Evolutionary conservation across 805 yeast genomes (phyloP), one percentile per base, ranked within the genome.

Genomic region (Nakazawaea anatomiae): DNA sequence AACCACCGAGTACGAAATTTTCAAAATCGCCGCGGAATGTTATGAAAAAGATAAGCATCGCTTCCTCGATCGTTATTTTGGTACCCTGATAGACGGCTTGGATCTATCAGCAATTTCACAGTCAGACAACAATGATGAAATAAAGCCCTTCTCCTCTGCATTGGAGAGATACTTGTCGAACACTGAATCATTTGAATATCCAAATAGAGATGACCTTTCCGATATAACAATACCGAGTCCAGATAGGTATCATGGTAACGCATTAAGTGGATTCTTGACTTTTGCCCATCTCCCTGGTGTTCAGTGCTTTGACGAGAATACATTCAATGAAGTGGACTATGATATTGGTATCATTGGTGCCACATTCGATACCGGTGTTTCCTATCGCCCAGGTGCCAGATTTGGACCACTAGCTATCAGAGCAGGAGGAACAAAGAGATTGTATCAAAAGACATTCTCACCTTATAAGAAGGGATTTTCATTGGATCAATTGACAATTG

Each of bases 281-380:
- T 78, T 73, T 61, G 82, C 74, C 1, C 76, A 74, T 46, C 64
- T 76, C 42, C 71, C 73, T 8, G 65, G 66, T 48, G 67, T 69
- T 53, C 68, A 73, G 55, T 77, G 83, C 58, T 76, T 73, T 55
- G 67, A 70, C 48, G 70, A 72, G 34, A 18, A 30, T 7, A 31
- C 39, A 5, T 46, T 44, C 12, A 32, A 41, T 4, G 53, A 51
- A 4, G 27, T 54, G 25, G 53, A 56, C 18, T 55, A 63, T 11
- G 85, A 79, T 57, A 72, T 79, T 42, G 83, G 82, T 4, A 74
- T 79, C 30, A 73, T 79, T 9, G 83, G 83, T 1, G 82, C 83
- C 3, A 83, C 83, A 1, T 80, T 76, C 53, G 84, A 79, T 57
- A 75, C 82, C 0, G 82, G 83, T 1, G 77, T 74, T 1, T 72